Percentiles rank a stretch among this genome's conserved stretches.
phyloP scores from a whole-genome alignment of 352 stramenopile genomes.

The Aphanomyces astaci region DNA sequence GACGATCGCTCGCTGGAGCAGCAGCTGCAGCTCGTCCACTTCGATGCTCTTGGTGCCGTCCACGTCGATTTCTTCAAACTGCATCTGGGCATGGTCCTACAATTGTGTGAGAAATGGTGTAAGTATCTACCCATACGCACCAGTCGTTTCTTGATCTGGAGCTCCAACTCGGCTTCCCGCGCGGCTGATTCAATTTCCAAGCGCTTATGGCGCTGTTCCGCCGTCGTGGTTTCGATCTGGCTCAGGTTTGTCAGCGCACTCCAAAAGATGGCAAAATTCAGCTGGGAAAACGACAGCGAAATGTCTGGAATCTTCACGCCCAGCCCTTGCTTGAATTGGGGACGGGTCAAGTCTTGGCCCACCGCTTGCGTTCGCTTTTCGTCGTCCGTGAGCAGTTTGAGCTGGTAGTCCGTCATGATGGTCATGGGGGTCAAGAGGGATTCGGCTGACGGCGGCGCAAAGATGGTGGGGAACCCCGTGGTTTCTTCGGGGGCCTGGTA shows the following conservation, averaged over 20 bases:
- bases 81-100: conserved; percentile 42
- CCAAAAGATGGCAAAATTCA: conserved; percentile 54
- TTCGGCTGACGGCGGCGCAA: conserved; percentile 23
- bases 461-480: conserved; percentile 27
- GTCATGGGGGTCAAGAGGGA: conserved; percentile 18
- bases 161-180: conserved; percentile 35
- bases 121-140: too few species aligned
- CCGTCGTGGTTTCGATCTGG: conserved; percentile 49
- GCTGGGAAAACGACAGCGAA: conserved; percentile 52
- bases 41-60: conserved; percentile 62
- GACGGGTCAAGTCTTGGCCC: not conserved
- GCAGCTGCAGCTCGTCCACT: conserved; percentile 45
- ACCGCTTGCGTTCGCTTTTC: conserved; percentile 3
- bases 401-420: conserved; percentile 39
- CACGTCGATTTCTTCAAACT: conserved; percentile 66
- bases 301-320: conserved; percentile 56
- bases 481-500: conserved; percentile 8
- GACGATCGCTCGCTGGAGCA: conserved; percentile 58
- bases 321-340: conserved; percentile 32
- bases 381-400: conserved; percentile 20
- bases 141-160: conserved; percentile 47
- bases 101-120: too few species aligned
- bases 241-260: conserved; percentile 44
- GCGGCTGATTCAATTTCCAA: conserved; percentile 1
- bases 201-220: conserved; percentile 33